phyloP scores from a whole-genome alignment of 192 early-diverging fungal species.

The Coemansia sp. region DNA sequence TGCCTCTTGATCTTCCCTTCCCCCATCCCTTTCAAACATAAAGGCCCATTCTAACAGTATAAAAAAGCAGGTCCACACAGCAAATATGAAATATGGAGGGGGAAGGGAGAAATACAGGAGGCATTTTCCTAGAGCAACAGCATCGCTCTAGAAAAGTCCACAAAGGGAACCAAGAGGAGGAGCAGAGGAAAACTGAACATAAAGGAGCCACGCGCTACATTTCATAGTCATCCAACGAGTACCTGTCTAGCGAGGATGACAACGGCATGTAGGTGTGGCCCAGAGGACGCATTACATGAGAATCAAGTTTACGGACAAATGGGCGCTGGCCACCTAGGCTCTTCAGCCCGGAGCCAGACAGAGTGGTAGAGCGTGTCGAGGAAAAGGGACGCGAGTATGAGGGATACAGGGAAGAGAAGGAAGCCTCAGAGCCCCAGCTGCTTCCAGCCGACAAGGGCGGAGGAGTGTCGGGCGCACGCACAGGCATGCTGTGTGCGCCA shows the following conservation, averaged over 20 bases:
- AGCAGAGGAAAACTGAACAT: background rate
- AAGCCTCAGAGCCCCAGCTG: slow-evolving; percentile 39
- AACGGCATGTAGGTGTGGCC: slow-evolving; percentile 25
- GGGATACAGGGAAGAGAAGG: slow-evolving; percentile 15
- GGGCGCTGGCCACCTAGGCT: slow-evolving; percentile 5
- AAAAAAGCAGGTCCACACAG: no score
- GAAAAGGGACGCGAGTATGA: slow-evolving; percentile 44
- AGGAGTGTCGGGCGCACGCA: slow-evolving; percentile 16
- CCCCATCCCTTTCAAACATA: no score
- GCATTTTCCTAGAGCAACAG: no score
- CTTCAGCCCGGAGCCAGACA: slow-evolving; percentile 12
- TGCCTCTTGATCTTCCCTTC: no score
- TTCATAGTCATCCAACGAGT: slow-evolving; percentile 42
- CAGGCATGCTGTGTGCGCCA: slow-evolving; percentile 16
- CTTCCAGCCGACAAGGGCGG: slow-evolving; percentile 36
- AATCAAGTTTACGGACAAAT: slow-evolving; percentile 20
- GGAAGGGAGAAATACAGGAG: no score
- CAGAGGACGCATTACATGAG: slow-evolving; percentile 34
- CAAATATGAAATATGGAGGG: no score
- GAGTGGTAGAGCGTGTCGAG: slow-evolving; percentile 37
- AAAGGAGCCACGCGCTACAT: slow-evolving; percentile 5
- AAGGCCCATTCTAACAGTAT: no score
- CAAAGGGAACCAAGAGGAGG: no score
- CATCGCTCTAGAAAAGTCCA: no score
- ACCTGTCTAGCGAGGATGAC: slow-evolving; percentile 25